phyloP scores from a whole-genome alignment of 2,329 filamentous ascomycete genomes.

The Harringtonia aguacate region DNA sequence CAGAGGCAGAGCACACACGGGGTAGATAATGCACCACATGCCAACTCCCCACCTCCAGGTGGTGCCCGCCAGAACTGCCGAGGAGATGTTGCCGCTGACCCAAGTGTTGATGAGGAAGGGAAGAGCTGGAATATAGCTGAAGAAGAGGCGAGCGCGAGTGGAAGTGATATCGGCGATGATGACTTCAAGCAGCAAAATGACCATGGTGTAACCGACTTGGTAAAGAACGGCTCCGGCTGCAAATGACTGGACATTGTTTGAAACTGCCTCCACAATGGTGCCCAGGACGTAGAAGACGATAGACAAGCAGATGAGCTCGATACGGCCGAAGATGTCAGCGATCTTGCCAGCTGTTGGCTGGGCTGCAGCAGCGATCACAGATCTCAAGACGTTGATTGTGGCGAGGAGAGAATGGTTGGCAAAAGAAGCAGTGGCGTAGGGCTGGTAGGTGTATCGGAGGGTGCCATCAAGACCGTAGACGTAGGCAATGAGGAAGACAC shows the following conservation, averaged over 20 bases:
- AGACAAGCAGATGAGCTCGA: slow-evolving; percentile 44
- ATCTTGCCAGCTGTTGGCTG: slow-evolving; percentile 47
- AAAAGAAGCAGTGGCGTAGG: slow-evolving; percentile 40
- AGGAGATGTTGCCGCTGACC: slow-evolving; percentile 47
- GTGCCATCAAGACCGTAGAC: slow-evolving; percentile 51
- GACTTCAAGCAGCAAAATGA: slow-evolving; percentile 52
- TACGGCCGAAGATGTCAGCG: slow-evolving; percentile 51
- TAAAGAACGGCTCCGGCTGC: slow-evolving; percentile 49
- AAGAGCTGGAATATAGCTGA: slow-evolving; percentile 51
- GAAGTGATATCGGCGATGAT: slow-evolving; percentile 55
- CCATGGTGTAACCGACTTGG: slow-evolving; percentile 52
- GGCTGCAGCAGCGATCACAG: slow-evolving; percentile 19
- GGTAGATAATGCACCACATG: slow-evolving; percentile 54
- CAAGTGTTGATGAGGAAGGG: slow-evolving; percentile 54
- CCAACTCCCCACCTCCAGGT: slow-evolving; percentile 54
- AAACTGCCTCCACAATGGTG: slow-evolving; percentile 44
- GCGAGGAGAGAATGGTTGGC: slow-evolving; percentile 42
- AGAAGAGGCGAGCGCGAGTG: slow-evolving; percentile 49
- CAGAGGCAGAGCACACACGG: slow-evolving; percentile 43
- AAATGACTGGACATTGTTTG: slow-evolving; percentile 35
- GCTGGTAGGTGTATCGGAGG: slow-evolving; percentile 44
- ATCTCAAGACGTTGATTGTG: slow-evolving; percentile 33
- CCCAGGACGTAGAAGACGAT: slow-evolving; percentile 31
- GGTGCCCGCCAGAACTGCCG: slow-evolving; percentile 34
- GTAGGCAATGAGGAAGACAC: slow-evolving; percentile 53